Evolutionary conservation across 116 monocot species (phyloP).

Genomic region (Trichopus zeylanicus): DNA sequence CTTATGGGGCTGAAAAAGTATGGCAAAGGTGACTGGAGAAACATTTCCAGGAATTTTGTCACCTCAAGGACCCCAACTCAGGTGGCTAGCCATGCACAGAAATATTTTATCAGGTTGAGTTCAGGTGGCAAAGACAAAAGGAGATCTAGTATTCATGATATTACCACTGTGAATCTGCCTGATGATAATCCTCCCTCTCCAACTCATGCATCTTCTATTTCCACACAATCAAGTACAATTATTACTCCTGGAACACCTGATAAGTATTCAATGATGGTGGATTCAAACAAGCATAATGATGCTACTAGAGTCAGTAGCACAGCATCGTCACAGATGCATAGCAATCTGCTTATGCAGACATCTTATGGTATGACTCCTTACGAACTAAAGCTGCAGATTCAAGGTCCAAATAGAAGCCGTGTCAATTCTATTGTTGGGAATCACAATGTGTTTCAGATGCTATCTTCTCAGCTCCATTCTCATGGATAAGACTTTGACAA

Average conservation of each 20-base stretch:
- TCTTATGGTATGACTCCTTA: conserved; percentile 3
- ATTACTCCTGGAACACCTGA: neutral
- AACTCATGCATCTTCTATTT: conserved; percentile 10
- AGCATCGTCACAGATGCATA: neutral
- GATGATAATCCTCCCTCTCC: conserved; percentile 24
- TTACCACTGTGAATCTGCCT: conserved; percentile 47
- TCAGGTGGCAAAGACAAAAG: conserved; percentile 74
- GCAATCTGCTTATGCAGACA: neutral
- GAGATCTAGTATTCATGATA: conserved; percentile 77
- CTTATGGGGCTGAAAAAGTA: conserved; percentile 55
- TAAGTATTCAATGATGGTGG: conserved; percentile 12
- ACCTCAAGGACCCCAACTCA: conserved; percentile 60
- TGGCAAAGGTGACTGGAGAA: conserved; percentile 78
- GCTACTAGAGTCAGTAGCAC: conserved; percentile 9
- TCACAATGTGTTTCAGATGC: conserved; percentile 14
- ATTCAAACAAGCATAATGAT: conserved; percentile 12
- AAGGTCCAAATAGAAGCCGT: neutral
- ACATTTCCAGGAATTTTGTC: conserved; percentile 53
- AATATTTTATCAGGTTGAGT: conserved; percentile 62
- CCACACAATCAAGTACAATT: conserved; percentile 3
- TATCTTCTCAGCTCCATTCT: neutral
- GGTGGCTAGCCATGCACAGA: conserved; percentile 75
- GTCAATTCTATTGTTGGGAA: conserved; percentile 6
- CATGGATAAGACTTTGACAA: conserved; percentile 9
- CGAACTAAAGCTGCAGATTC: conserved; percentile 13